Evolutionary conservation across 2,329 filamentous ascomycete species (phyloP), one percentile per base, ranked within the genome.

Genomic region (Nigrospora osmanthi): DNA sequence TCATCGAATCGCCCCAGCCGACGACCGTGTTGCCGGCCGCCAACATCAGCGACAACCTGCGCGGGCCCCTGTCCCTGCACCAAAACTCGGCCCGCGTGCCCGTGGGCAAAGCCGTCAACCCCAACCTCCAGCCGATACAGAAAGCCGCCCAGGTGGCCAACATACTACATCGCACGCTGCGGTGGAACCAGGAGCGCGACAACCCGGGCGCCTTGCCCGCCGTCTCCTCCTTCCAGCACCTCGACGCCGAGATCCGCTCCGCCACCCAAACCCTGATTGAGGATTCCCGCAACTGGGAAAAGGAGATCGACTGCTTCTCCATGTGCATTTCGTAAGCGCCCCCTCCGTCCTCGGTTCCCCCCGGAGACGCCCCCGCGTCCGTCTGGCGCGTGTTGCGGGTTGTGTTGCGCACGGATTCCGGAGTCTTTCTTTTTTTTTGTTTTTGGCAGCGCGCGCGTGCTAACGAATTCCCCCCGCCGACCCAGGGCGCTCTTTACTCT

Each of bases 251-350:
- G 40, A 42, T 42, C 9, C 19, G 40, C 13, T 28, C 6, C 35
- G 40, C 40, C 9, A 42, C 40, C 11, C 40, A 42, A 23, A 42
- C 40, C 14, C 12, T 42, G 17, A 28, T 42, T 14, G 40, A 42
- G 16, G 40, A 42, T 16, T 23, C 33, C 12, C 40, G 40, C 33
- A 23, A 42, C n/a, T 42, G 40, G 40, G 40, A 42, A 16, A 36
- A 35, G 40, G 40, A 42, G 40, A 36, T 42, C n/a, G 40, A 42
- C 13, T 42, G 40, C 33, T 42, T 42, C n/a, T 30, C 40, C 19
- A 42, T 42, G 40, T 42, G 40, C 36, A 34, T 42, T 36, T 35
- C 40, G 40, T 42, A 42, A 10, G 33, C 10, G n/a, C 28, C 4
- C n/a, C n/a, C n/a, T n/a, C 40, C 33, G 9, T 23, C 2, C 11